These are phyloP conservation scores for Arthrobotrys conoides DNA, from an alignment of 2,329 filamentous ascomycete species.

Conservation along the genomic window DNA sequence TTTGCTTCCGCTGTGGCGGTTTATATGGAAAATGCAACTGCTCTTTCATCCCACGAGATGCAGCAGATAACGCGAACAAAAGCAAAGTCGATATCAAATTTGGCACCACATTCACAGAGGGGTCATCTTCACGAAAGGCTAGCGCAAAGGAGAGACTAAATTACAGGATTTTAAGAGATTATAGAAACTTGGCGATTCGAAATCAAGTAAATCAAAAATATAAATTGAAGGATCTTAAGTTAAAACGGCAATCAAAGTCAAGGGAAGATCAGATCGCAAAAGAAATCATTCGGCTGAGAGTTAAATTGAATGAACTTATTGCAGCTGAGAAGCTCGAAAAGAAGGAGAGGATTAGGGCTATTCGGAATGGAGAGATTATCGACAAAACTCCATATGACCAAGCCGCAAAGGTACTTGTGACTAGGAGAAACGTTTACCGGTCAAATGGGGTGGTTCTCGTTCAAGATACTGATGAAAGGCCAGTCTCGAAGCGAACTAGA, in stretches of 20 bases:
- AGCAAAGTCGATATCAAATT: slow-evolving; percentile 42
- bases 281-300: slow-evolving; percentile 38
- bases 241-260: background rate
- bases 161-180: slow-evolving; percentile 28
- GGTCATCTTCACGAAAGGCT: slow-evolving; percentile 14
- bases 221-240: slow-evolving; percentile 41
- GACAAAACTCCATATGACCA: no score
- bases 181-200: background rate
- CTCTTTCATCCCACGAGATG: slow-evolving; percentile 1
- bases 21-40: slow-evolving; percentile 28
- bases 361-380: background rate
- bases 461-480: slow-evolving; percentile 6
- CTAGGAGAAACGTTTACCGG: slow-evolving; percentile 39
- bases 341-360: background rate
- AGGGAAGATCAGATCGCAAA: slow-evolving; percentile 31
- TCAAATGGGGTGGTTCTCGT: background rate
- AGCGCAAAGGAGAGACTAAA: slow-evolving; percentile 20
- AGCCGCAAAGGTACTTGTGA: slow-evolving; percentile 21
- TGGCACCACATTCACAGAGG: background rate
- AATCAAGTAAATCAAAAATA: slow-evolving; percentile 26
- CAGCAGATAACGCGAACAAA: background rate
- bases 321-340: slow-evolving; percentile 18
- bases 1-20: slow-evolving; percentile 49
- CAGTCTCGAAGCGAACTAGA: slow-evolving; percentile 38
- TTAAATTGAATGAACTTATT: slow-evolving; percentile 38